Conservation (phyloP, 345 rosid species). For the Hypericum androsaemum region DNA sequence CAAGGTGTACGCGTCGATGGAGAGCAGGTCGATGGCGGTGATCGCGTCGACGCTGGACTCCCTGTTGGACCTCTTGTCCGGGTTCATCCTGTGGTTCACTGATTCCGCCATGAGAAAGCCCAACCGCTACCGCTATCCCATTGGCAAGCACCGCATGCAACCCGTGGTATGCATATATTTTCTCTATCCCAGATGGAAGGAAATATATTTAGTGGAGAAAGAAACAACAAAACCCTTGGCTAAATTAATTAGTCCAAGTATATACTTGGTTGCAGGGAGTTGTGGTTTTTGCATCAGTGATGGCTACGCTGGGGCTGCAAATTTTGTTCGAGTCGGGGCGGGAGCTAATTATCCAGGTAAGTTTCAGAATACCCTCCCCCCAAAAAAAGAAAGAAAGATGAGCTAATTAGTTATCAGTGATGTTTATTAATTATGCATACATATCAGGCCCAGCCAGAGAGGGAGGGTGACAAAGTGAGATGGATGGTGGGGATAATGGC, state of each 20-base stretch:
- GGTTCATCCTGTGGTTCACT: slow-evolving; percentile 81
- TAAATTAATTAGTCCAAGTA: too few species aligned
- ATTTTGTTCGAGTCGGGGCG: slow-evolving; percentile 40
- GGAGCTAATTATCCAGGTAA: slow-evolving; percentile 33
- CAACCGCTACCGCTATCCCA: slow-evolving; percentile 56
- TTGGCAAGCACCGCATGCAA: slow-evolving; percentile 84
- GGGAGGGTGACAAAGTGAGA: slow-evolving; percentile 23
- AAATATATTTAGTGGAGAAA: too few species aligned
- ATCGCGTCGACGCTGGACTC: slow-evolving; percentile 84
- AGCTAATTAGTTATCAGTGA: too few species aligned
- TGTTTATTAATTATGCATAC: too few species aligned
- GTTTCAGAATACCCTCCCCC: too few species aligned
- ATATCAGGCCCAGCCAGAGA: slow-evolving; percentile 25
- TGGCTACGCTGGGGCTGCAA: slow-evolving; percentile 58
- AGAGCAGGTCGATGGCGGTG: slow-evolving; percentile 69
- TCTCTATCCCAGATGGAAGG: not conserved
- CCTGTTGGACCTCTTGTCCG: slow-evolving; percentile 70
- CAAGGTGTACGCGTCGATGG: slow-evolving; percentile 61
- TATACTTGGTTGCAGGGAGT: slow-evolving; percentile 29
- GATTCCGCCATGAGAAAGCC: slow-evolving; percentile 67
- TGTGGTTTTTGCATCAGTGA: slow-evolving; percentile 52
- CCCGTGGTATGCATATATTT: slow-evolving; percentile 45
- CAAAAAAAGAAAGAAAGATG: too few species aligned
- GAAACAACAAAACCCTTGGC: too few species aligned
- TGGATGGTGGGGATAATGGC: slow-evolving; percentile 52